These are phyloP conservation scores for Stygiomarasmius scandens DNA, from an alignment of 1,284 basidiomycete genomes.

Conservation along the genomic window DNA sequence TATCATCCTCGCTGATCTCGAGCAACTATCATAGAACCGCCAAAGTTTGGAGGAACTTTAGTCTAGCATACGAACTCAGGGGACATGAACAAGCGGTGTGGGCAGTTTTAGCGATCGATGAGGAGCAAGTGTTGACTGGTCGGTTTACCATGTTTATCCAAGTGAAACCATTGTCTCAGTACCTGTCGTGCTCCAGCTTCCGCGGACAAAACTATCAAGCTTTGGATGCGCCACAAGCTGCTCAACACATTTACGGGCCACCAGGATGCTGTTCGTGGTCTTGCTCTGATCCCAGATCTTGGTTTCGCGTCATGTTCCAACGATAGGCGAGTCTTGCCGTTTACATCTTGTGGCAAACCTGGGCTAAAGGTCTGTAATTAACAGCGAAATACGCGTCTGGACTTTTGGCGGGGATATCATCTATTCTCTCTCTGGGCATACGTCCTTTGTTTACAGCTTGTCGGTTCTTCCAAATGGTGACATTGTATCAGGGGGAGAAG, in stretches of 20 bases:
- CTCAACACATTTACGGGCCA: constrained; percentile 84
- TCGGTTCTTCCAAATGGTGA: constrained; percentile 79
- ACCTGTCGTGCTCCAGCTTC: constrained; percentile 62
- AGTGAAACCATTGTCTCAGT: neutral
- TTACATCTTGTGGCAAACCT: constrained; percentile 2
- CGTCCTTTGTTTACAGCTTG: constrained; percentile 95
- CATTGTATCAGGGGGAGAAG: constrained; percentile 80
- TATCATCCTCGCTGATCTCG: neutral
- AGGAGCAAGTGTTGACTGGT: constrained; percentile 85
- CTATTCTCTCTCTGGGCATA: constrained; percentile 87
- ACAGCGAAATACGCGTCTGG: constrained; percentile 90
- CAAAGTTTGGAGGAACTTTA: constrained; percentile 89
- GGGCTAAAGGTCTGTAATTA: constrained; percentile 7
- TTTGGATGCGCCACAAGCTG: constrained; percentile 81
- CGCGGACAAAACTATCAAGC: constrained; percentile 92
- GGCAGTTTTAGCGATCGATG: constrained; percentile 86
- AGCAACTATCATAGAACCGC: constrained; percentile 67
- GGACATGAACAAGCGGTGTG: constrained; percentile 94
- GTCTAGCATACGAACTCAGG: constrained; percentile 75
- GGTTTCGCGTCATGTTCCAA: constrained; percentile 96
- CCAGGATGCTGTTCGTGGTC: constrained; percentile 86
- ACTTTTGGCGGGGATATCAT: constrained; percentile 79
- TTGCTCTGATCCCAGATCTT: constrained; percentile 79
- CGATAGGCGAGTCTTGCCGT: constrained; percentile 66
- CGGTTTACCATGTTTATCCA: constrained; percentile 21